These are phyloP conservation scores for Coemansia sp. DNA, from an alignment of 192 early-diverging fungal genomes.

Conservation along the genomic window DNA sequence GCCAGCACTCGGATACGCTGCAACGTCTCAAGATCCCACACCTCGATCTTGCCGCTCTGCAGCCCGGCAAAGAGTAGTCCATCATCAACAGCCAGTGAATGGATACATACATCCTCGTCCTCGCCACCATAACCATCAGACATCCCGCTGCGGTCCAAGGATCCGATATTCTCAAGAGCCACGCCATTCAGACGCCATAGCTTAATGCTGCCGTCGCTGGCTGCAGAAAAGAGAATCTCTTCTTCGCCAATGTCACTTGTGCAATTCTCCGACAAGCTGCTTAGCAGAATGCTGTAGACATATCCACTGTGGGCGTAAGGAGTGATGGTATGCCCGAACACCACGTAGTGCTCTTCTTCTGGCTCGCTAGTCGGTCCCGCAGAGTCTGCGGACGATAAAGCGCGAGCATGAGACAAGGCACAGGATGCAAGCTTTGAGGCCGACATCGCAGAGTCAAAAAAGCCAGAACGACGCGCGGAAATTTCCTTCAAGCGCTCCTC, in stretches of 20 bases:
- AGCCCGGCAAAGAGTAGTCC: slow-evolving; percentile 71
- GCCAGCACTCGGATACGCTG: slow-evolving; percentile 49
- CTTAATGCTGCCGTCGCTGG: slow-evolving; percentile 69
- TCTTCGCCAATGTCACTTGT: slow-evolving; percentile 27
- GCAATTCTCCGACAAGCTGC: slow-evolving; percentile 14
- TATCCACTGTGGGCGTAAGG: slow-evolving; percentile 73
- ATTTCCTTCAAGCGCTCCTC: slow-evolving; percentile 15
- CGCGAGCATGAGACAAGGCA: slow-evolving; percentile 5
- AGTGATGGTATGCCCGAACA: slow-evolving; percentile 57
- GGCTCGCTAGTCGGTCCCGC: slow-evolving; percentile 2
- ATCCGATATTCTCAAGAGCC: slow-evolving; percentile 24
- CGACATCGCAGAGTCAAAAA: slow-evolving; percentile 30
- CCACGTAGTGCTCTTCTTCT: slow-evolving; percentile 53
- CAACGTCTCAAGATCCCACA: slow-evolving; percentile 75
- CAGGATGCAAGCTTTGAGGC: slow-evolving; percentile 23
- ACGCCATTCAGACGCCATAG: slow-evolving; percentile 36
- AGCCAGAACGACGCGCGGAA: slow-evolving; percentile 28
- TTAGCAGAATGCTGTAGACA: slow-evolving; percentile 63
- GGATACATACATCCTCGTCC: slow-evolving; percentile 54
- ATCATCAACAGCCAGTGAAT: slow-evolving; percentile 65
- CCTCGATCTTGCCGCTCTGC: slow-evolving; percentile 70
- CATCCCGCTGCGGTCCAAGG: slow-evolving; percentile 23
- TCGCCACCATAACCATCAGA: slow-evolving; percentile 17
- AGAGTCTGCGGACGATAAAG: slow-evolving; percentile 19
- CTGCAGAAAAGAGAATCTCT: slow-evolving; percentile 50